Conservation (phyloP, 148 eudicot species). For the Silene latifolia region DNA sequence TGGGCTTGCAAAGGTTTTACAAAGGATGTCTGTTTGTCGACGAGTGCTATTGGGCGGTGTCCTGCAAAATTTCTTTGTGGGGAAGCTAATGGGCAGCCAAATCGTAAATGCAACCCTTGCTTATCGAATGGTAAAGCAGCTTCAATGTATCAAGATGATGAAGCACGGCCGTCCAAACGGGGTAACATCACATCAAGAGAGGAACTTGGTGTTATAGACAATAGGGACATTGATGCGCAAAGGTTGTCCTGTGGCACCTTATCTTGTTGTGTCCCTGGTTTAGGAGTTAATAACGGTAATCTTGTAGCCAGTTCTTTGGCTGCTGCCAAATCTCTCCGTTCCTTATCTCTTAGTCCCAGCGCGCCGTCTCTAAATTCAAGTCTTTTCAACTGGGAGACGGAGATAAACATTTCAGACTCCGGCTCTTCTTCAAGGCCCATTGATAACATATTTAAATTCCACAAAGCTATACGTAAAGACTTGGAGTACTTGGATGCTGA, state of each 20-base stretch:
- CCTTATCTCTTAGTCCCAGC: slow-evolving; percentile 67
- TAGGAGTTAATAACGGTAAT: slow-evolving; percentile 68
- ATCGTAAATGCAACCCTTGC: slow-evolving; percentile 34
- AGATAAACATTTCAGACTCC: slow-evolving; percentile 38
- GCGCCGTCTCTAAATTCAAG: slow-evolving; percentile 90
- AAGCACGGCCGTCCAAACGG: slow-evolving; percentile 39
- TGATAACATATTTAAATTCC: slow-evolving; percentile 88
- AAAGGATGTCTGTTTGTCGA: slow-evolving; percentile 58
- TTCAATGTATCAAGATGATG: slow-evolving; percentile 25
- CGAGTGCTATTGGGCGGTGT: slow-evolving; percentile 61
- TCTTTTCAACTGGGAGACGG: slow-evolving; percentile 93
- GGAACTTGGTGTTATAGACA: slow-evolving; percentile 29
- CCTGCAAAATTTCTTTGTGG: slow-evolving; percentile 44
- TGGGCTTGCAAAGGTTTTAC: slow-evolving; percentile 94
- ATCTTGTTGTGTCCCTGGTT: slow-evolving; percentile 86
- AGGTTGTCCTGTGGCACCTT: slow-evolving; percentile 46
- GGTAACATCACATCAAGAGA: slow-evolving; percentile 31
- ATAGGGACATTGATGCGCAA: slow-evolving; percentile 30
- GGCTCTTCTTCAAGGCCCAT: slow-evolving; percentile 75
- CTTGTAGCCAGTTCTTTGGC: slow-evolving; percentile 50
- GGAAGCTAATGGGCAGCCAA: slow-evolving; percentile 35
- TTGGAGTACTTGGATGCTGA: slow-evolving; percentile 93
- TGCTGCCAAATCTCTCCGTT: slow-evolving; percentile 79
- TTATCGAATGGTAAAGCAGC: slow-evolving; percentile 28
- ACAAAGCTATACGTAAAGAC: slow-evolving; percentile 91